phyloP scores from a whole-genome alignment of 352 stramenopile species.

The Halophytophthora batemanensis region DNA sequence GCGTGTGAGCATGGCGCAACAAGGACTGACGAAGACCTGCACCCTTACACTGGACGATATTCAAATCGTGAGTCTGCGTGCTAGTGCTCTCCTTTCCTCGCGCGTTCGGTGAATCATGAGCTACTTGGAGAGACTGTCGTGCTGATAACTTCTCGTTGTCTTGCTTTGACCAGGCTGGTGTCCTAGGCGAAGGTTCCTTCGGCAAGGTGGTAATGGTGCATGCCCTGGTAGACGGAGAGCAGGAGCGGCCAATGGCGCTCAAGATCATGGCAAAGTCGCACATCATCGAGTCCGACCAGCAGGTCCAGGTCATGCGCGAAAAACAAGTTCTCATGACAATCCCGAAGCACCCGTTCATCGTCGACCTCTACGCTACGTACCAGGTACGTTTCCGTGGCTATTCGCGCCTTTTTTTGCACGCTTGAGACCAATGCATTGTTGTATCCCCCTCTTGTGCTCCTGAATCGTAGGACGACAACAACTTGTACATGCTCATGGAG shows the following conservation, averaged over 20 bases:
- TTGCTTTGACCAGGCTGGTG: conserved; percentile 54
- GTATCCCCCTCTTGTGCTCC: conserved; percentile 7
- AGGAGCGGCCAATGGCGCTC: conserved; percentile 75
- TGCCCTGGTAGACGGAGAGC: conserved; percentile 48
- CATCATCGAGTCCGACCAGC: conserved; percentile 92
- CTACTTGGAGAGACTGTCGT: not conserved
- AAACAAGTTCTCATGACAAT: conserved; percentile 88
- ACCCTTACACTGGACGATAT: conserved; percentile 62
- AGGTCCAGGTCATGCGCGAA: conserved; percentile 93
- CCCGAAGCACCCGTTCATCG: conserved; percentile 89
- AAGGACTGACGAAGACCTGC: conserved; percentile 45
- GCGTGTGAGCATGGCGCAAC: conserved; percentile 47
- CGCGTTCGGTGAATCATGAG: not conserved
- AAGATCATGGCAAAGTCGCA: conserved; percentile 93
- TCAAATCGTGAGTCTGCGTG: conserved; percentile 44
- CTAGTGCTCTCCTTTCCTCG: not conserved
- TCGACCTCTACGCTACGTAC: conserved; percentile 90
- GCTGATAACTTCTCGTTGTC: not conserved
- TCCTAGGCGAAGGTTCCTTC: conserved; percentile 95
- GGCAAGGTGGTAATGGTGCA: conserved; percentile 94
- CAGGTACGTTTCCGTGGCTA: conserved; percentile 28
- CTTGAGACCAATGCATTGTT: not conserved
- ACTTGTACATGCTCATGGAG: conserved; percentile 94
- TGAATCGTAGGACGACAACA: conserved; percentile 89
- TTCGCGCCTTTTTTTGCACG: not conserved